Evolutionary conservation across 306 rosid genomes (phyloP).

Genomic region (Bauhinia variegata): DNA sequence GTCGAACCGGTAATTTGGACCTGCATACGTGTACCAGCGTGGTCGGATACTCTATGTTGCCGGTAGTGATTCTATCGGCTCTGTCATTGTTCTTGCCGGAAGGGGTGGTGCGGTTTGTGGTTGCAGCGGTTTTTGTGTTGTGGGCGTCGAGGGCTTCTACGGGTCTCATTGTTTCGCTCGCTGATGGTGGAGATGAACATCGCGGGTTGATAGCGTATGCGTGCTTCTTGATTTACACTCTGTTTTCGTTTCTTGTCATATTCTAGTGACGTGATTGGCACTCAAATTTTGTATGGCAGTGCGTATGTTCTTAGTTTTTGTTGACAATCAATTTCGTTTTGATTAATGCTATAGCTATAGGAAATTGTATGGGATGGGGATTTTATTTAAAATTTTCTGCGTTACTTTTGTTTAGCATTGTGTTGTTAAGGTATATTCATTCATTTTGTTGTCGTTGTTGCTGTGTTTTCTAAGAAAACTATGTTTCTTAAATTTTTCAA

Average conservation of each 20-base stretch:
- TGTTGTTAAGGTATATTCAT: neutral
- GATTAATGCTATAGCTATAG: neutral
- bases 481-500: neutral
- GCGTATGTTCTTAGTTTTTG: conserved; percentile 9
- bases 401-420: too few species aligned
- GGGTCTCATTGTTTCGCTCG: conserved; percentile 72
- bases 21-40: conserved; percentile 94
- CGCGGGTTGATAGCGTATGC: conserved; percentile 91
- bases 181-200: conserved; percentile 94
- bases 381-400: neutral
- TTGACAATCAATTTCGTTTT: too few species aligned
- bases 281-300: conserved; percentile 3
- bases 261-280: conserved; percentile 46
- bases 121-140: conserved; percentile 68
- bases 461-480: too few species aligned
- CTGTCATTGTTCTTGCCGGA: conserved; percentile 76
- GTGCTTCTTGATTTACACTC: conserved; percentile 88
- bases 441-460: too few species aligned
- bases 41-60: conserved; percentile 85
- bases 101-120: conserved; percentile 54
- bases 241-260: conserved; percentile 87
- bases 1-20: conserved; percentile 81
- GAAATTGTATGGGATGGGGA: conserved; percentile 14
- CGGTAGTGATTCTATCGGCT: conserved; percentile 83
- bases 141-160: conserved; percentile 93